A percentile compares a stretch with the other conserved stretches of the same genome.
phyloP scores from a whole-genome alignment of 129 eudicot species.

The Escallonia herrerae region DNA sequence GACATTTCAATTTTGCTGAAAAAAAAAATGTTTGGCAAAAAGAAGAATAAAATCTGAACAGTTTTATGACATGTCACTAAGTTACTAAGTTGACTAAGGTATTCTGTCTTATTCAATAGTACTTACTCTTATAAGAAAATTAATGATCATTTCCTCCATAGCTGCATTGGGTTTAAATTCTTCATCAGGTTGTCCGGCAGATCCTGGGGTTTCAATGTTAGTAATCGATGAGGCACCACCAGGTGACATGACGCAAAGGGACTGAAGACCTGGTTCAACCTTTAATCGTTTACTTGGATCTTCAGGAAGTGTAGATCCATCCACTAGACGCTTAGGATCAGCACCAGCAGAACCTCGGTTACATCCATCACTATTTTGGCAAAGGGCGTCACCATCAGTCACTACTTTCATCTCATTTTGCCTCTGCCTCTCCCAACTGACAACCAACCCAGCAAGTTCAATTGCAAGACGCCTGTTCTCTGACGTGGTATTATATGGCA shows the following conservation, averaged over 20 bases:
- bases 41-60: not conserved
- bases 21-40: not conserved
- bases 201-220: constrained; percentile 83
- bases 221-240: constrained; percentile 88
- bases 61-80: not conserved
- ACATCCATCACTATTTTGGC: constrained; percentile 52
- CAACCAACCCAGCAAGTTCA: constrained; percentile 99
- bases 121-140: constrained; percentile 85
- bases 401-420: constrained; percentile 78
- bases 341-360: constrained; percentile 37
- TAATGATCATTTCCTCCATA: constrained; percentile 99
- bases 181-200: constrained; percentile 90
- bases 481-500: constrained; percentile 85
- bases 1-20: too few species aligned
- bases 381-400: constrained; percentile 38
- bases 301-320: constrained; percentile 64
- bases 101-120: not conserved
- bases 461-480: constrained; percentile 98
- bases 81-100: not conserved
- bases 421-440: constrained; percentile 94
- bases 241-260: constrained; percentile 91
- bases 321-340: constrained; percentile 54
- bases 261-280: constrained; percentile 92
- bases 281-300: constrained; percentile 77
- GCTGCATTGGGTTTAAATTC: constrained; percentile 99